Percentiles rank a stretch among this genome's conserved stretches.
Evolutionary conservation across 495 filamentous ascomycete genomes (phyloP).

Genomic region (Penicillium fimorum): DNA sequence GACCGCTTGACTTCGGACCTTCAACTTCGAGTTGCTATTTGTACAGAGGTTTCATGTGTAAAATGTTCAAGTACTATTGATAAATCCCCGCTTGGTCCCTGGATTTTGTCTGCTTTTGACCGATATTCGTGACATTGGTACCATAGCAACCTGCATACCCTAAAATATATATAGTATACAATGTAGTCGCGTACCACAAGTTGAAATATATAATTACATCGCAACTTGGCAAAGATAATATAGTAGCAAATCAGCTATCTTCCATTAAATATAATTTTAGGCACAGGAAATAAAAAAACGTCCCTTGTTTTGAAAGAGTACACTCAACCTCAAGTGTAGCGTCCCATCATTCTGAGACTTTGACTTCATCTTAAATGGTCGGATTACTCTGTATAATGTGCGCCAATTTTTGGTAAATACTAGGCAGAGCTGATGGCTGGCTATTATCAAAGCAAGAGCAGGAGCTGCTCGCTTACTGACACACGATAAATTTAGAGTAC

Average conservation of each 20-base stretch:
- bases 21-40: neutral
- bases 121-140: neutral
- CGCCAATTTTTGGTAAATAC: neutral
- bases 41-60: neutral
- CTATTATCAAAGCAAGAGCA: neutral
- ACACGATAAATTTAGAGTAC: neutral
- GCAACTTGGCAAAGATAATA: neutral
- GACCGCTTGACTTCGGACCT: slow-evolving; percentile 21
- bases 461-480: neutral
- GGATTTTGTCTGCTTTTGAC: neutral
- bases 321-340: neutral
- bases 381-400: neutral
- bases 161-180: neutral
- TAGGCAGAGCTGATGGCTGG: neutral
- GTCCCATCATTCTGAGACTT: neutral
- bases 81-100: neutral
- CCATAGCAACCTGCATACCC: neutral
- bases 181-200: neutral
- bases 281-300: neutral
- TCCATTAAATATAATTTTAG: neutral
- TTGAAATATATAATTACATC: neutral
- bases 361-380: neutral
- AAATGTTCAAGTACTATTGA: neutral
- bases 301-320: neutral
- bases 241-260: neutral